phyloP scores from a whole-genome alignment of 768 basidiomycete species.

The Boletales sp. region DNA sequence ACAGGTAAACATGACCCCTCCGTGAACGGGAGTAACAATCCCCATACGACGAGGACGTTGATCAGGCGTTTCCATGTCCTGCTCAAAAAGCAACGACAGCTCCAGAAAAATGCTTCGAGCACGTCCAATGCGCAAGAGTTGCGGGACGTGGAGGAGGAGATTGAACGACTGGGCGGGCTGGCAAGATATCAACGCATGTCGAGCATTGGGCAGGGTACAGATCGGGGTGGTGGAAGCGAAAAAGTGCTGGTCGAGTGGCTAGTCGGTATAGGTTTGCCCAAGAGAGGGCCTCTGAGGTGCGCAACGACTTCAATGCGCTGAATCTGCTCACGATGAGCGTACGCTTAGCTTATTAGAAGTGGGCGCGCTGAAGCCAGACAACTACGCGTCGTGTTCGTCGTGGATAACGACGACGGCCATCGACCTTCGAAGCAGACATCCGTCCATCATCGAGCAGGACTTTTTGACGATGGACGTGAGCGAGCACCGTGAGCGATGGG shows the following conservation, averaged over 20 bases:
- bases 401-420: constrained; percentile 80
- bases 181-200: constrained; percentile 83
- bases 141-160: constrained; percentile 53
- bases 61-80: constrained; percentile 82
- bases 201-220: constrained; percentile 69
- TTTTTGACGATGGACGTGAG: constrained; percentile 62
- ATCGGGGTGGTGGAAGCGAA: constrained; percentile 88
- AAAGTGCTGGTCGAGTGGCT: constrained; percentile 77
- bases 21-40: constrained; percentile 40
- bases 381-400: constrained; percentile 58
- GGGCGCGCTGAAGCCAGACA: constrained; percentile 82
- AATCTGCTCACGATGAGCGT: background rate
- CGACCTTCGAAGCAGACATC: constrained; percentile 82
- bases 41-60: constrained; percentile 60
- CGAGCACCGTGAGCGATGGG: constrained; percentile 59
- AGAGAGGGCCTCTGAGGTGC: constrained; percentile 33
- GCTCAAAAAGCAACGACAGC: constrained; percentile 61
- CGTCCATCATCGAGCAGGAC: constrained; percentile 80
- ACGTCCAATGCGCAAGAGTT: constrained; percentile 33
- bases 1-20: constrained; percentile 6
- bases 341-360: constrained; percentile 74
- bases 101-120: constrained; percentile 35
- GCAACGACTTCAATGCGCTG: background rate
- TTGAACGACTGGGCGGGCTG: constrained; percentile 72
- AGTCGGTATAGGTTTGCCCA: constrained; percentile 42